Evolutionary conservation across 768 basidiomycete genomes (phyloP), one percentile per base, ranked within the genome.

Genomic region (Tephrocybe sp.): DNA sequence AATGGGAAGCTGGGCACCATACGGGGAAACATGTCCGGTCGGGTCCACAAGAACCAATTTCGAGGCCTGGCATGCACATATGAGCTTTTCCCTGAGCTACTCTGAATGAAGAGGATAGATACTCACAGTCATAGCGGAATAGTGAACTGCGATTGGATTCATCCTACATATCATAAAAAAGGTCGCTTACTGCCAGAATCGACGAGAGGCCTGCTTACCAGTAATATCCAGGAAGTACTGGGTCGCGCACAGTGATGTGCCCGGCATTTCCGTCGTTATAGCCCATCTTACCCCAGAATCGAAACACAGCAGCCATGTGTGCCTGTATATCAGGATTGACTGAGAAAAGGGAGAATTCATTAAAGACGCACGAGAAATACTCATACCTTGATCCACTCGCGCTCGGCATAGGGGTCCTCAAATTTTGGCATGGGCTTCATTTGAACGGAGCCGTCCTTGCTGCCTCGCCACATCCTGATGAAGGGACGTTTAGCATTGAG

Each of bases 221-320:
- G 45, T 63, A 64, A 33, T 64, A 57, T 12, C 58, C 63, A 36
- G 61, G 57, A 24, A 62, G 37, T 21, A 64, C 62, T 1, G 64
- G 58, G 31, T 61, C 71, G 25, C 76, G 69, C 29, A 77, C 72
- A 22, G 78, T 78, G 52, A 79, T 78, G 54, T 79, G 76, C 1
- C 77, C 77, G 13, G 76, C 73, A 24, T 74, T 64, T 25, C 76
- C 77, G 52, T 78, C 74, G 39, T 70, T 72, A 51, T 70, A 78
- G 18, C 75, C 76, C 22, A 70, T 57, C 43, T 73, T 68, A 2
- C 68, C 67, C 63, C 63, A 64, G 54, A 58, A 64, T 1, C 59
- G 59, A 43, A 64, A 61, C 1, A 57, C 59, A 6, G 59, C 63
- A 37, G 61, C 63, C 58, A 64, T 49, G 45, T 64, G 61, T 41